phyloP scores from a whole-genome alignment of 2,329 filamentous ascomycete species.

The Simplicillium aogashimaense region DNA sequence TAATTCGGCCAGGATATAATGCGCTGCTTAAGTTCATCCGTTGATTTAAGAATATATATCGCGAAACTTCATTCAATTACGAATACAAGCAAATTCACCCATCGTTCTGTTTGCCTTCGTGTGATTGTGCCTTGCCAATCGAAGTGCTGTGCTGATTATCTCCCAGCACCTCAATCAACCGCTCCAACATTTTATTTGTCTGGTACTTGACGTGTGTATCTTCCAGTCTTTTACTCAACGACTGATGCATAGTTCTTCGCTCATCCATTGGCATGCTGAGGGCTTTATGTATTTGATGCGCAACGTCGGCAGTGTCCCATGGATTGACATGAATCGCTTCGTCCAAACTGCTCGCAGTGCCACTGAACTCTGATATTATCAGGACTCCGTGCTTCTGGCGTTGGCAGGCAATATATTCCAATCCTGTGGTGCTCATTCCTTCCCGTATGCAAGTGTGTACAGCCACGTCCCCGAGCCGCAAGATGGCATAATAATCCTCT shows the following conservation, averaged over 20 bases:
- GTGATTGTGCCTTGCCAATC: too few relatives aligned
- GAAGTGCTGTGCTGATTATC: too few relatives aligned
- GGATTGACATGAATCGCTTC: slow-evolving; percentile 94
- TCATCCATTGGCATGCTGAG: slow-evolving; percentile 62
- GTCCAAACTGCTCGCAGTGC: slow-evolving; percentile 75
- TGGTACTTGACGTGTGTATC: too few relatives aligned
- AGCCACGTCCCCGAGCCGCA: slow-evolving; percentile 81
- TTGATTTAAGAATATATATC: too few relatives aligned
- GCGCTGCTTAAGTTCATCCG: too few relatives aligned
- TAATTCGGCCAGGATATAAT: too few relatives aligned
- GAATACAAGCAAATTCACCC: too few relatives aligned
- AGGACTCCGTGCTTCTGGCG: slow-evolving; percentile 76
- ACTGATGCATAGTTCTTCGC: slow-evolving; percentile 29
- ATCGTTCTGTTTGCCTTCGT: too few relatives aligned
- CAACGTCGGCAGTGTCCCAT: slow-evolving; percentile 80
- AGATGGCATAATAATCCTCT: slow-evolving; percentile 86
- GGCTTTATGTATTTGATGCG: slow-evolving; percentile 71
- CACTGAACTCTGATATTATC: slow-evolving; percentile 93
- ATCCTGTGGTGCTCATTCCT: slow-evolving; percentile 93
- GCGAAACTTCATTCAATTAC: too few relatives aligned
- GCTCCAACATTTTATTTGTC: too few relatives aligned
- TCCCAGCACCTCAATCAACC: too few relatives aligned
- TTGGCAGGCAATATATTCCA: slow-evolving; percentile 91
- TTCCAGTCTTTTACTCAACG: too few relatives aligned
- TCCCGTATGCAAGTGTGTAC: slow-evolving; percentile 92